Evolutionary conservation across 2,329 filamentous ascomycete genomes (phyloP), one percentile per base, ranked within the genome.

Genomic region (Fusarium domesticum): DNA sequence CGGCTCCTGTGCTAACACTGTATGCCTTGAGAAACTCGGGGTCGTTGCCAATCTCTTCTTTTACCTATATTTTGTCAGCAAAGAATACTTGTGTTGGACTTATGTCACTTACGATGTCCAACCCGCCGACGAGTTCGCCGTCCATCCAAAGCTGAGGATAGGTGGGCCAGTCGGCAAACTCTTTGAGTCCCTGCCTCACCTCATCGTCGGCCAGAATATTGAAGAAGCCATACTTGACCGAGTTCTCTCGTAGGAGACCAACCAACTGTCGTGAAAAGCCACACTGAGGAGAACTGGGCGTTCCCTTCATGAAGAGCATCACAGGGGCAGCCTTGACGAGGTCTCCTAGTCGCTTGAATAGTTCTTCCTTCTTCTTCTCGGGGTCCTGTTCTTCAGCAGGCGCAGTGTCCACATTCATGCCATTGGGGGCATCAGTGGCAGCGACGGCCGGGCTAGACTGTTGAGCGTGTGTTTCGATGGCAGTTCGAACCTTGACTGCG

Each of bases 251-350:
- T 59, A 98, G 71, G 36, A 98, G 80, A 18, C 75, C 83, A 34
- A 98, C 93, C 35, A 96, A 73, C 71, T 96, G 90, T 56, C 92
- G 77, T 56, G 89, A 95, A 71, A 98, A 98, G 3, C 93, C 90
- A 62, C 91, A 96, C 68, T 95, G 87, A 1, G 90, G 90, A 23
- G 82, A 79, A 54, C 84, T 88, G 0, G 90, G 90, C 3, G 89
- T 95, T n/a, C 90, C 91, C 73, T 96, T 96, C 89, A 96, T 96
- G 70, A 98, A 98, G 19, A 98, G 76, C 93, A 98, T 98, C 23
- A 98, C 91, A 0, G 91, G 89, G 23, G 93, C 92, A 5, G 93
- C 93, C 73, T 92, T 95, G 56, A 97, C 92, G 28, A 98, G 77
- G 57, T 95, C 87, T 16, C 71, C 78, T 30, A 98, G 75, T 23